phyloP scores from a whole-genome alignment of 179 eudicot species.

The Patellifolia procumbens region DNA sequence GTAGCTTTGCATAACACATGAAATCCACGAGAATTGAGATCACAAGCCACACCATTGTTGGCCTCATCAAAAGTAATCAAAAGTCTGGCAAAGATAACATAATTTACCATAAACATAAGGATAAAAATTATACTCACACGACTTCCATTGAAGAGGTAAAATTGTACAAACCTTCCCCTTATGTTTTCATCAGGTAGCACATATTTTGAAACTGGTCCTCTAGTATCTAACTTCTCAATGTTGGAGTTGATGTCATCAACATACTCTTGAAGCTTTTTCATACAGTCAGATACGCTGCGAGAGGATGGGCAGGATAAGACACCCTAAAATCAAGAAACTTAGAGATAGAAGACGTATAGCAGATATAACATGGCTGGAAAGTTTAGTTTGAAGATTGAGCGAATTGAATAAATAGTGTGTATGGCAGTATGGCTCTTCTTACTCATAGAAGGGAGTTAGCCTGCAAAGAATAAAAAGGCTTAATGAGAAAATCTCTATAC shows the following conservation, averaged over 20 bases:
- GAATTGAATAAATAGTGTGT: constrained; percentile 6
- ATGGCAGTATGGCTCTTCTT: constrained; percentile 23
- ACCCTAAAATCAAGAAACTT: neutral
- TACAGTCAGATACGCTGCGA: constrained; percentile 70
- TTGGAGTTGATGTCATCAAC: constrained; percentile 85
- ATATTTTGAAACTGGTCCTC: constrained; percentile 96
- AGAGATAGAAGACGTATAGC: neutral
- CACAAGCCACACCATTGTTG: constrained; percentile 81
- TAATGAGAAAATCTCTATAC: constrained; percentile 14
- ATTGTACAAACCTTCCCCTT: constrained; percentile 67
- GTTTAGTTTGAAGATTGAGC: neutral
- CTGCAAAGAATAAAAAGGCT: constrained; percentile 46
- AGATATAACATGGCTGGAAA: neutral
- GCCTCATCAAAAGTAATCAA: constrained; percentile 71
- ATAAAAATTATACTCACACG: neutral
- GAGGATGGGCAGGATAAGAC: constrained; percentile 20
- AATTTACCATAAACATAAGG: constrained; percentile 10
- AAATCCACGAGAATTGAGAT: constrained; percentile 88
- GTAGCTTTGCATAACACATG: constrained; percentile 93
- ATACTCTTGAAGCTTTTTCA: constrained; percentile 71
- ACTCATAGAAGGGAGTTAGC: constrained; percentile 97
- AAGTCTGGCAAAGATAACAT: constrained; percentile 43
- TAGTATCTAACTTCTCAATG: constrained; percentile 71
- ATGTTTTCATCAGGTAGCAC: constrained; percentile 81
- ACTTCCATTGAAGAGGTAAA: constrained; percentile 13